Percentiles rank a stretch among this genome's conserved stretches.
Evolutionary conservation across 768 basidiomycete species (phyloP).

Genomic region (Panus rudis): DNA sequence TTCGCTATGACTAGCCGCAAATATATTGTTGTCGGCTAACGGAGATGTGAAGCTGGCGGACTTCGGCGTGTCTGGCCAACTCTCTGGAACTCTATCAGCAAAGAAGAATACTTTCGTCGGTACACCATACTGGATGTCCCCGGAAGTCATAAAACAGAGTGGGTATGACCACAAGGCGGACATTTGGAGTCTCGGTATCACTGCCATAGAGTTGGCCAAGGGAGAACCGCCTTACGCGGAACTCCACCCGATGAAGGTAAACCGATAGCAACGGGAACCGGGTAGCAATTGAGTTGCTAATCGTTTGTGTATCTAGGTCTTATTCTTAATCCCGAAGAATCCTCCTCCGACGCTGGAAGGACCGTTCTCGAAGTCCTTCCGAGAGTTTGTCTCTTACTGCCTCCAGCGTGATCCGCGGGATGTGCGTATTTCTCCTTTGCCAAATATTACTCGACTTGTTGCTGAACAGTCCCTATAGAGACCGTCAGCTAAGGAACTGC

Average conservation of each 20-base stretch:
- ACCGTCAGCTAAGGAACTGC: constrained; percentile 87
- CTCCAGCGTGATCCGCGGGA: constrained; percentile 91
- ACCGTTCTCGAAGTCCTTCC: constrained; percentile 87
- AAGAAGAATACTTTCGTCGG: constrained; percentile 99
- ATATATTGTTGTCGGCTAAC: constrained; percentile 84
- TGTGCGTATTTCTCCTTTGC: constrained; percentile 37
- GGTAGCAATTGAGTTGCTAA: neutral
- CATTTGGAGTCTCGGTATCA: constrained; percentile 97
- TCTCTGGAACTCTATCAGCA: constrained; percentile 85
- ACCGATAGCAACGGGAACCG: constrained; percentile 12
- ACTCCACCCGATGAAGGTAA: constrained; percentile 97
- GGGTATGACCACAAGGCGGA: constrained; percentile 99
- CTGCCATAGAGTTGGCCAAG: constrained; percentile 94
- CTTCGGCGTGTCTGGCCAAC: constrained; percentile 96
- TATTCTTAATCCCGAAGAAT: constrained; percentile 98
- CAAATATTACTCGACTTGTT: constrained; percentile 15
- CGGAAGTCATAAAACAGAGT: constrained; percentile 98
- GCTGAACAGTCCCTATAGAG: constrained; percentile 43
- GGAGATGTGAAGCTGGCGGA: constrained; percentile 98
- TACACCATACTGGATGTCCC: constrained; percentile 99
- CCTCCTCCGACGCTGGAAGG: constrained; percentile 87
- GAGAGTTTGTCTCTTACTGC: constrained; percentile 90
- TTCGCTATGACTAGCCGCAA: constrained; percentile 62
- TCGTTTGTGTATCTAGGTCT: constrained; percentile 47
- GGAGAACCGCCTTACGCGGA: constrained; percentile 99